phyloP scores from a whole-genome alignment of 768 basidiomycete species.

The Termitomyces sp. region DNA sequence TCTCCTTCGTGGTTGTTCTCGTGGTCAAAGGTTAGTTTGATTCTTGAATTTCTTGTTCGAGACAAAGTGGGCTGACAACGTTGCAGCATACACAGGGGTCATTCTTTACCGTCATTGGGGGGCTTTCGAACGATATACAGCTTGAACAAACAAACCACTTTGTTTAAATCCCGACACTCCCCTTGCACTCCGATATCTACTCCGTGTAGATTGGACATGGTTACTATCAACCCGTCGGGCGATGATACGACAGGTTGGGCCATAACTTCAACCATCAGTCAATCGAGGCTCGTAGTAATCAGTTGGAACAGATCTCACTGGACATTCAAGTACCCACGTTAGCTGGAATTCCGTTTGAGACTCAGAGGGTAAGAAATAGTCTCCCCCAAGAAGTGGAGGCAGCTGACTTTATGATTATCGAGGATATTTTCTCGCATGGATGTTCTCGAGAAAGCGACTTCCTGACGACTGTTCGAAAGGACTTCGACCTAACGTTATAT shows the following conservation, averaged over 20 bases:
- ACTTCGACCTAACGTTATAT: not conserved
- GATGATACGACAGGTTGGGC: not conserved
- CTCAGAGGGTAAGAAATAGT: not conserved
- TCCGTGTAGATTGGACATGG: not conserved
- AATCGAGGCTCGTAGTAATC: not conserved
- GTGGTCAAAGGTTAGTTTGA: not conserved
- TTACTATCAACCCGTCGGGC: not conserved
- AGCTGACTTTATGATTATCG: not conserved
- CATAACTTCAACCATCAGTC: not conserved
- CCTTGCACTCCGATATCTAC: not conserved
- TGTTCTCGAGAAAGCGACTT: not conserved
- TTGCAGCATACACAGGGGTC: not conserved
- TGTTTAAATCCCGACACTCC: not conserved
- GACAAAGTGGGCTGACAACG: not conserved
- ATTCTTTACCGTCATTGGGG: not conserved
- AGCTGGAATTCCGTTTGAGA: not conserved
- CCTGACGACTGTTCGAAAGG: not conserved
- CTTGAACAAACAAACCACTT: not conserved
- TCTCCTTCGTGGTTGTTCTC: not conserved
- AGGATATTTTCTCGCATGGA: not conserved
- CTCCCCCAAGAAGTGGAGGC: not conserved
- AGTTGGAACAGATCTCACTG: not conserved
- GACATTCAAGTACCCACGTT: not conserved
- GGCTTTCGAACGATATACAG: not conserved
- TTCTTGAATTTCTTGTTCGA: not conserved